Conservation (phyloP, 768 basidiomycete species). For the Rhodocollybia butyracea region DNA sequence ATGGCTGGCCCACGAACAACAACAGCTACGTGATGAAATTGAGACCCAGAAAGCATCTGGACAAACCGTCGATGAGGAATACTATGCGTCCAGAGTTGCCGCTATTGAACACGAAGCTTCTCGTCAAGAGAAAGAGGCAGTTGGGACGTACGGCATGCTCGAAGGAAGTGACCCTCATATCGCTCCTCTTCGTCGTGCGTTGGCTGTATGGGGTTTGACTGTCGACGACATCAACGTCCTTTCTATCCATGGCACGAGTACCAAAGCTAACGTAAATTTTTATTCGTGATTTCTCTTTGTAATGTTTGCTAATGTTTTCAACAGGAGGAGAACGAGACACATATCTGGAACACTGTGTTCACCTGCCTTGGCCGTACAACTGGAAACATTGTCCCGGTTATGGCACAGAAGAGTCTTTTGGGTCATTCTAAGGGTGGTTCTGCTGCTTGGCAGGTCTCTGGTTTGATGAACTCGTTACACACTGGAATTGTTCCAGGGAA, state of each 20-base stretch:
- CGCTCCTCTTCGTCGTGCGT: constrained; percentile 89
- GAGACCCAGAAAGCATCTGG: constrained; percentile 54
- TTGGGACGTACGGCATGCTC: constrained; percentile 95
- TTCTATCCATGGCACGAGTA: constrained; percentile 89
- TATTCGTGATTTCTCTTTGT: constrained; percentile 1
- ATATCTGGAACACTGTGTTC: constrained; percentile 95
- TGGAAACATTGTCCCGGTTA: constrained; percentile 95
- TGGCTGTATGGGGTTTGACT: constrained; percentile 95
- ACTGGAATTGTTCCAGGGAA: constrained; percentile 93
- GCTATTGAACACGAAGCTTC: constrained; percentile 88
- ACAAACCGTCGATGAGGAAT: constrained; percentile 56
- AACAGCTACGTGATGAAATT: constrained; percentile 78
- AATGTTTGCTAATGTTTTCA: background rate
- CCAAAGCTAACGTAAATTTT: constrained; percentile 65
- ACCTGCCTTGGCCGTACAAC: constrained; percentile 83
- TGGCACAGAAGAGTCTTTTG: constrained; percentile 96
- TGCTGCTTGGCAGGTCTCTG: constrained; percentile 97
- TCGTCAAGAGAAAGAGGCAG: constrained; percentile 88
- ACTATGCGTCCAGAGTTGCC: constrained; percentile 71
- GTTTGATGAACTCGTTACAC: constrained; percentile 80
- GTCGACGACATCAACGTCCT: constrained; percentile 91
- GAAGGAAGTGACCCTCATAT: constrained; percentile 83
- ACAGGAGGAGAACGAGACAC: constrained; percentile 95
- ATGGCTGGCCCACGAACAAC: constrained; percentile 90
- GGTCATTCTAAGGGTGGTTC: constrained; percentile 99